Percentiles rank a stretch among this genome's conserved stretches.
Conservation (phyloP, 2,329 filamentous ascomycete genomes). For the Aspergillus proliferans region DNA sequence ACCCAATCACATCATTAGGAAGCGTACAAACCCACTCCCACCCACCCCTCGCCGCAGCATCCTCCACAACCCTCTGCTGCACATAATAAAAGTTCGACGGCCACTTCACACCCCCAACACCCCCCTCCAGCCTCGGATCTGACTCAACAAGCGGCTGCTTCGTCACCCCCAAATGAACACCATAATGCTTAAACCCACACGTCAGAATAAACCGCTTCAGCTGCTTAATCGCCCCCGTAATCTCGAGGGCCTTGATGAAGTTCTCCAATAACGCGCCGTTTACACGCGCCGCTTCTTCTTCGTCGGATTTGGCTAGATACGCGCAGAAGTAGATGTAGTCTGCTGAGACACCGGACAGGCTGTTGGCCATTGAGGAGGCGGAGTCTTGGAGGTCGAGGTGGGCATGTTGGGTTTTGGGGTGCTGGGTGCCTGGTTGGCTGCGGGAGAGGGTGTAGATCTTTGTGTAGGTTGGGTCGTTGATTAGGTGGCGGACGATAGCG, state of each 20-base stretch:
- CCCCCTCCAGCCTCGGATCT: constrained; percentile 38
- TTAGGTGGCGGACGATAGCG: constrained; percentile 35
- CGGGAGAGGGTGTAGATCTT: constrained; percentile 38
- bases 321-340: constrained; percentile 42
- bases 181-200: constrained; percentile 49
- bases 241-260: constrained; percentile 43
- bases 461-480: constrained; percentile 28
- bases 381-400: constrained; percentile 32
- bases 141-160: constrained; percentile 46
- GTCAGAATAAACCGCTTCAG: constrained; percentile 47
- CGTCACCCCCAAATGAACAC: constrained; percentile 45
- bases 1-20: constrained; percentile 43
- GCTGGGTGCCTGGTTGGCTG: constrained; percentile 31
- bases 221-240: constrained; percentile 35
- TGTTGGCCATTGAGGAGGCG: constrained; percentile 31
- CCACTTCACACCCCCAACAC: constrained; percentile 19
- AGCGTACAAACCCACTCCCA: constrained; percentile 42
- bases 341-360: constrained; percentile 29
- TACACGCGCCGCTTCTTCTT: constrained; percentile 30
- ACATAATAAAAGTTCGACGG: constrained; percentile 49
- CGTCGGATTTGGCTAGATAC: constrained; percentile 34
- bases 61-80: constrained; percentile 42
- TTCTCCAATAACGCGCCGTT: constrained; percentile 43
- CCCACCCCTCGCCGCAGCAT: constrained; percentile 20
- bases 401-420: constrained; percentile 33